Evolutionary conservation across 768 basidiomycete genomes (phyloP), one percentile per base, ranked within the genome.

Genomic region (Mycena alexandri): DNA sequence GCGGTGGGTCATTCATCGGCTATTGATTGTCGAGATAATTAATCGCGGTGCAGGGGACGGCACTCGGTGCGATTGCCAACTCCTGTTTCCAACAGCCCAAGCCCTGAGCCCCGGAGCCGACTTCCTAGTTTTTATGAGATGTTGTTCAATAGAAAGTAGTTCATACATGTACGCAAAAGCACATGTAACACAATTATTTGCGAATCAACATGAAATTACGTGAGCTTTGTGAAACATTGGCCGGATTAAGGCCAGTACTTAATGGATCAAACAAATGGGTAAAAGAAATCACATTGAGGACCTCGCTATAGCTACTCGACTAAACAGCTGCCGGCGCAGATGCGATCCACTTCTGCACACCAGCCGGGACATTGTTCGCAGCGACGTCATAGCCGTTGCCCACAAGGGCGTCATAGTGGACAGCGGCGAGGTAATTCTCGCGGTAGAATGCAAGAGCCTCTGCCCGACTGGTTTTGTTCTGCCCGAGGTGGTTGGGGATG

Each of bases 331-430:
- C 48, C 21, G 29, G 22, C 8, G 48, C 21, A 11, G 25, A 22
- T 17, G 22, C 48, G 48, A 33, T 51, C 48, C 48, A 51, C 48
- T 51, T 51, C 48, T 51, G 48, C 48, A 51, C 48, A 22, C 48
- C 48, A 7, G 25, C 25, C 21, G 21, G 21, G 48, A 51, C 17
- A 22, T 4, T 22, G 48, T n/a, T n/a, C 7, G 48, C 10, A 17
- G 29, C 16, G 48, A 19, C 14, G n/a, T 44, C n/a, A 11, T 19
- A 11, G 43, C 14, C 43, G 43, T 11, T 19, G 43, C 14, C 43
- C 14, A 44, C 43, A 19, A 19, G 5, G n/a, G 13, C n/a, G 43
- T 44, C 43, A 19, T 44, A 44, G 14, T 11, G 21, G 22, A 22
- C 25, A 22, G 48, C 9, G 10, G 48, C 48, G 48, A 22, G 11